phyloP scores from a whole-genome alignment of 306 rosid genomes.

The Albizia julibrissin region DNA sequence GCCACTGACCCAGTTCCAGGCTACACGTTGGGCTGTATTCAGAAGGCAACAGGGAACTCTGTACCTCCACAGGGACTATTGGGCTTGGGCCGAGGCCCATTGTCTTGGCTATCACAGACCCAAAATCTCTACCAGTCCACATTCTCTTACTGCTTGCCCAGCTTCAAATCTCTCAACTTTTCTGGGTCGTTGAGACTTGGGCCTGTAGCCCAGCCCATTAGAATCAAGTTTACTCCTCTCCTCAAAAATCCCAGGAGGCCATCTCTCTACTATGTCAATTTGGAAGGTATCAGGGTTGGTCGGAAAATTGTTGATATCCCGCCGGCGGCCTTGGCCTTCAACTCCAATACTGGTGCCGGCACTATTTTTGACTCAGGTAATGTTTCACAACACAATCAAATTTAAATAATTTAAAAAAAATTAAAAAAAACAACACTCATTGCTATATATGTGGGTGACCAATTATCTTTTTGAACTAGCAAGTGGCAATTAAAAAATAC shows the following conservation, averaged over 20 bases:
- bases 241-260: slow-evolving; percentile 84
- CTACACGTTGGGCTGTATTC: slow-evolving; percentile 81
- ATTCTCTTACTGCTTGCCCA: slow-evolving; percentile 92
- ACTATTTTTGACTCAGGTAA: slow-evolving; percentile 90
- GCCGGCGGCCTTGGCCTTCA: slow-evolving; percentile 62
- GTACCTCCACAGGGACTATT: slow-evolving; percentile 80
- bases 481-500: background rate
- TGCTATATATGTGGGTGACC: no score
- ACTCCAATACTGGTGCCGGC: slow-evolving; percentile 81
- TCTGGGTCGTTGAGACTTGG: slow-evolving; percentile 94
- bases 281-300: slow-evolving; percentile 77
- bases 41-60: slow-evolving; percentile 63
- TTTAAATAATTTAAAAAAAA: background rate
- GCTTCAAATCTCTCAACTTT: slow-evolving; percentile 74
- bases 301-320: slow-evolving; percentile 71
- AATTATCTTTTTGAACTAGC: no score
- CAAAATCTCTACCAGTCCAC: slow-evolving; percentile 80
- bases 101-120: slow-evolving; percentile 73
- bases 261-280: slow-evolving; percentile 78
- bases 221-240: slow-evolving; percentile 85
- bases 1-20: slow-evolving; percentile 65
- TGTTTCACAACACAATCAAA: background rate
- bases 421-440: no score
- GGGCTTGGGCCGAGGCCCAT: slow-evolving; percentile 96
- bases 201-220: slow-evolving; percentile 76